Evolutionary conservation across 495 filamentous ascomycete species (phyloP), one percentile per base, ranked within the genome.

Genomic region (Parathielavia appendiculata): DNA sequence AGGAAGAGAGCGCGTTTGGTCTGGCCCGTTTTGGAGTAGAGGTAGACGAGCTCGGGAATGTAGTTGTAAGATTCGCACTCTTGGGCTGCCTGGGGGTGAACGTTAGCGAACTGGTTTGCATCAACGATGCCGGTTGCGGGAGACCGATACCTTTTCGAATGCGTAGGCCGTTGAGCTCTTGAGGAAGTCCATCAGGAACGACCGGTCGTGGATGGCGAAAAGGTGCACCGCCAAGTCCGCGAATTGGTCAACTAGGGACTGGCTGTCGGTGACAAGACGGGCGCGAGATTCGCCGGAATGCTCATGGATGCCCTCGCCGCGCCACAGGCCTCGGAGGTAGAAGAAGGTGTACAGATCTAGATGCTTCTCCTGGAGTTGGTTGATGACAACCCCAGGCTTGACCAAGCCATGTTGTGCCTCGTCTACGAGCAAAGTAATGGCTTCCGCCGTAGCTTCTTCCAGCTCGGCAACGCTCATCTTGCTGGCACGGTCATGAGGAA

Each of bases 21-120:
- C 69, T 96, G 86, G 5, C 93, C 93, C 3, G 90, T 96, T 69
- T 97, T 96, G 39, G 90, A 92, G 54, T 96, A 85, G 11, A 98
- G 81, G 66, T 93, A 95, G 48, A 98, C 92, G 11, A 97, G 81
- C 69, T 97, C 93, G 1, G 88, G 86, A 51, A 91, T 90, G 69
- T 85, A 97, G 61, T 86, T 83, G 45, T 80, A 74, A 11, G 78
- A 68, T 70, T 96, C 89, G 68, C 93, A 98, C 66, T 91, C 84
- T 38, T 78, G 73, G 6, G 84, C 86, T 7, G 93, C 95, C 66
- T 81, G 49, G 50, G 56, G 52, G 8, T 1, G 8, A 6, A 8
- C n/a, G 55, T 66, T 48, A 68, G 62, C 6, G 6, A 9, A 20
- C 10, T 22, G 5, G 0, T 4, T 13, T 20, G 36, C n/a, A 47